These are phyloP conservation scores for Fusarium sororula DNA, from an alignment of 2,329 filamentous ascomycete genomes.

Conservation along the genomic window DNA sequence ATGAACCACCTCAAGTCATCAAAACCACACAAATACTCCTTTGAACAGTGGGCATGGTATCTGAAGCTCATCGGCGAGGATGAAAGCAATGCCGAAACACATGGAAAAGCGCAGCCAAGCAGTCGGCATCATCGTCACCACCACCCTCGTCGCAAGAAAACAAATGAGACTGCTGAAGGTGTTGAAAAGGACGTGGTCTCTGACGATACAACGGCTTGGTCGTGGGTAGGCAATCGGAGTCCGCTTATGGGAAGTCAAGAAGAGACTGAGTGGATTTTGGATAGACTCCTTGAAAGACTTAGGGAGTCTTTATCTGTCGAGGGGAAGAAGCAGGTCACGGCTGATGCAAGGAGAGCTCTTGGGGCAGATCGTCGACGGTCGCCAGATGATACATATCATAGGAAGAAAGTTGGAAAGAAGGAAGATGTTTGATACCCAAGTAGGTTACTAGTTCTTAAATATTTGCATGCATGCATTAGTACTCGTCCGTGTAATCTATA, in stretches of 20 bases:
- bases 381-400: background rate
- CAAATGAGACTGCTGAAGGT: background rate
- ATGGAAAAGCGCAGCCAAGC: slow-evolving; percentile 53
- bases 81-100: slow-evolving; percentile 60
- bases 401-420: background rate
- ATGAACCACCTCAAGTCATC: slow-evolving; percentile 68
- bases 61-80: slow-evolving; percentile 79
- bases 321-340: slow-evolving; percentile 21
- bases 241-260: slow-evolving; percentile 75
- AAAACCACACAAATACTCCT: slow-evolving; percentile 73
- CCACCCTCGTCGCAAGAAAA: background rate
- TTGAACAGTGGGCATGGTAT: slow-evolving; percentile 88
- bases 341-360: slow-evolving; percentile 6
- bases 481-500: background rate
- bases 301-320: slow-evolving; percentile 44
- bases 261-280: slow-evolving; percentile 78
- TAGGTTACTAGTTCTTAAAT: background rate
- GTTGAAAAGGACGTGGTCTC: slow-evolving; percentile 30
- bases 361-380: slow-evolving; percentile 8
- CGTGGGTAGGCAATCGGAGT: slow-evolving; percentile 75
- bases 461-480: background rate
- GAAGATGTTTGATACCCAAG: background rate
- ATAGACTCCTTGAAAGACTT: slow-evolving; percentile 67
- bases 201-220: slow-evolving; percentile 61
- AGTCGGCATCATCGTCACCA: slow-evolving; percentile 26